phyloP scores from a whole-genome alignment of 2,329 filamentous ascomycete genomes.

The Diaporthe sp. region DNA sequence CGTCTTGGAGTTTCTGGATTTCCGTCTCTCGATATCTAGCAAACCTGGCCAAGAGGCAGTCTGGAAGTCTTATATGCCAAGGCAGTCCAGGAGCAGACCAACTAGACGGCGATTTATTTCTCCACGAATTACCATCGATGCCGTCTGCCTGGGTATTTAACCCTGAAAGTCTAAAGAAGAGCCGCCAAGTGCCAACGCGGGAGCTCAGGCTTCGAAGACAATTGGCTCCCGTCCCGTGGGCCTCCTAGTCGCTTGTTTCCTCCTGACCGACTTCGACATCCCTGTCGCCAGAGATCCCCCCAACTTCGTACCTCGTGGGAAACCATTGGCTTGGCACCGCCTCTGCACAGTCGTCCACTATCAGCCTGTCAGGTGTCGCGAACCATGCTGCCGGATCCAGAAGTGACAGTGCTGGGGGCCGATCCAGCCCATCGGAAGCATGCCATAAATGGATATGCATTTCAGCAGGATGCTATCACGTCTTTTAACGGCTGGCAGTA shows the following conservation, averaged over 20 bases:
- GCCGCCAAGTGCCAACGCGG: slow-evolving; percentile 26
- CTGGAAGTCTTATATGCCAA: slow-evolving; percentile 24
- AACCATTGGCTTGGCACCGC: slow-evolving; percentile 23
- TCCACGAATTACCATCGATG: background rate
- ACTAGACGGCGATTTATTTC: slow-evolving; percentile 10
- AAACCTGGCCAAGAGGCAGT: background rate
- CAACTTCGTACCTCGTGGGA: background rate
- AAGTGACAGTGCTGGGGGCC: slow-evolving; percentile 51
- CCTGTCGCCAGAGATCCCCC: slow-evolving; percentile 4
- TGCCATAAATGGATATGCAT: slow-evolving; percentile 62
- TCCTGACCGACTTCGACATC: slow-evolving; percentile 13
- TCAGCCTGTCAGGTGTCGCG: slow-evolving; percentile 37
- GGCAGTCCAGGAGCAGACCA: background rate
- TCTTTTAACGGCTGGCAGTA: slow-evolving; percentile 65
- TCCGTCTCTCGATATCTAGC: background rate
- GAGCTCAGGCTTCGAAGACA: slow-evolving; percentile 8
- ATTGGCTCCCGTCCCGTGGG: slow-evolving; percentile 20
- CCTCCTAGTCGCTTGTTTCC: slow-evolving; percentile 21
- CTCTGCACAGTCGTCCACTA: background rate
- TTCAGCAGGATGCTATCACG: slow-evolving; percentile 63
- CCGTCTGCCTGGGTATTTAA: slow-evolving; percentile 24
- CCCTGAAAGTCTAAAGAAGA: slow-evolving; percentile 17
- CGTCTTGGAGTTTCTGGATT: background rate
- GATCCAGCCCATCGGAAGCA: slow-evolving; percentile 54
- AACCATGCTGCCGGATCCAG: slow-evolving; percentile 48